Base-by-base conservation (phyloP, 108 stramenopile species). In the Cylindrotheca closterium region DNA sequence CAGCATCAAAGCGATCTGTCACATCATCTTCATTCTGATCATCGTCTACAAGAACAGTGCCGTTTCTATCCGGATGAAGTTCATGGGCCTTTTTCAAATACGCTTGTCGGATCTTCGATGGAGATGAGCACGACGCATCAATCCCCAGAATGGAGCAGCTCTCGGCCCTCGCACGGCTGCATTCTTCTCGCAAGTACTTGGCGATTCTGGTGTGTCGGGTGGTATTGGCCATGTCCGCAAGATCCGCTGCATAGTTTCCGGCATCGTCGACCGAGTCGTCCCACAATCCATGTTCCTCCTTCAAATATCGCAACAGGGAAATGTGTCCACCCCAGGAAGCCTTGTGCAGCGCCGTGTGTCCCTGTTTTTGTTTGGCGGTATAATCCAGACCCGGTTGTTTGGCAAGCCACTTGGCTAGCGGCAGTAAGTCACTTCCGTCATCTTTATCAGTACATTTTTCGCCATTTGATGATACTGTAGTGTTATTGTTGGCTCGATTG, bases 321-420 rank as follows among this genome's bases (percentile, higher is more conserved):
- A 93, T 29, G 56, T 93, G 85, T 0, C 92, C 92, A 60, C 88
- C 85, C 92, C 92, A 93, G 1, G 82, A 79, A 0, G 92, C 88
- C 73, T 93, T 93, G 71, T 93, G 92, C 25, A 76, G 63, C 19
- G 85, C 73, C 0, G 89, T 76, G 51, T 90, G 88, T 7, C 88
- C 87, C 37, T 88, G 87, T 21, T 51, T 42, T 54, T 84, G 83
- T 31, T 52, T 46, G 15, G 22, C 25, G 1, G 52, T 25, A 49
- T 67, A 71, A 30, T 67, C 51, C 4, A 74, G 25, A 7, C 73
- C 73, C 2, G 54, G 46, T 32, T 62, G 56, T 23, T 30, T 23
- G 10, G 63, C 51, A 31, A 81, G 34, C 75, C 75, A 81, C 28
- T 59, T 51, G 0, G 71, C 72, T 52, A 81, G 19, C 18, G 75